phyloP scores from a whole-genome alignment of 2,329 filamentous ascomycete genomes.

The Fusarium oxysporum region DNA sequence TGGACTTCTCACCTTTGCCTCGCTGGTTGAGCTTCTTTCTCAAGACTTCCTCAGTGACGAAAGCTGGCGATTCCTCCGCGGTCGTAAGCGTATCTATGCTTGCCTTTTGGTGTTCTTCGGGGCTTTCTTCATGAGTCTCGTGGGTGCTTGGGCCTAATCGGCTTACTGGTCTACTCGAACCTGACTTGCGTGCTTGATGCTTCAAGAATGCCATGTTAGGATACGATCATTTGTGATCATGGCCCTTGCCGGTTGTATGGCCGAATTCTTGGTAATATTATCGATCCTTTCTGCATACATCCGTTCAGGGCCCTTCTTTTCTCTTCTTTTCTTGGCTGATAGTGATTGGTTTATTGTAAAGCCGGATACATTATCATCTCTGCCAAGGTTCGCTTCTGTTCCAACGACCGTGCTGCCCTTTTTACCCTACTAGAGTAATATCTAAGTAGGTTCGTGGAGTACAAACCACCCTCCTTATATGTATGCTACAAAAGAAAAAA shows the following conservation, averaged over 20 bases:
- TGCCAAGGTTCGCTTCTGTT: neutral
- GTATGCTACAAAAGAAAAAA: neutral
- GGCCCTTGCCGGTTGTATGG: neutral
- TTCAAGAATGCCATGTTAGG: neutral
- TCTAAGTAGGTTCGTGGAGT: neutral
- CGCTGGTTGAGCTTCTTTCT: constrained; percentile 76
- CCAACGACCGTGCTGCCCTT: neutral
- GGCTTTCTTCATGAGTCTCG: constrained; percentile 71
- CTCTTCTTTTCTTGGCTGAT: neutral
- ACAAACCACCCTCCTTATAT: constrained; percentile 2
- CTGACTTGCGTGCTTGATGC: neutral
- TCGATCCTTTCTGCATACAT: neutral
- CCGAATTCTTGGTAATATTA: neutral
- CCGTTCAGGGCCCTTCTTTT: neutral
- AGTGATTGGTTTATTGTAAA: neutral
- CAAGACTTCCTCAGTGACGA: constrained; percentile 77
- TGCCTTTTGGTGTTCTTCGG: constrained; percentile 69
- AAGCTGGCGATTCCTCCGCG: constrained; percentile 68
- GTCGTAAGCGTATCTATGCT: constrained; percentile 64
- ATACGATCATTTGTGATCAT: neutral
- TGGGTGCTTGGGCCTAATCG: constrained; percentile 70
- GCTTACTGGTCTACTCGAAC: neutral
- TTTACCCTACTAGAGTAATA: neutral
- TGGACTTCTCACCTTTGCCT: constrained; percentile 77
- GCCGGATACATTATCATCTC: neutral